Evolutionary conservation across 495 filamentous ascomycete species (phyloP).

Genomic region (Talaromyces adpressus): DNA sequence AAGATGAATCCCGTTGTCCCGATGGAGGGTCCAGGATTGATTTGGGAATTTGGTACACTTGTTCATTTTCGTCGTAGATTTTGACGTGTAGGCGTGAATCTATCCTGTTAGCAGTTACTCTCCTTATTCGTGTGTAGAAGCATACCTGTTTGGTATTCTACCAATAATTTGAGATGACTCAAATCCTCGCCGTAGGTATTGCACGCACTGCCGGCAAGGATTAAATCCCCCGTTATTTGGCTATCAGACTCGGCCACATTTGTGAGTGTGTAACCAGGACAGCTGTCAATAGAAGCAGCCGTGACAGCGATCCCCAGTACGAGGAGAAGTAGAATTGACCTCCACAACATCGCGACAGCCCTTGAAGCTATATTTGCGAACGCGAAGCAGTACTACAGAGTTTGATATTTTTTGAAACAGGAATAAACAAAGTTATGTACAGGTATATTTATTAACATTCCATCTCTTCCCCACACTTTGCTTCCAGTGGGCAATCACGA

Average conservation of each 20-base stretch:
- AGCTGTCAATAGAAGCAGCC: conserved; percentile 13
- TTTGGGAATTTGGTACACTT: conserved; percentile 72
- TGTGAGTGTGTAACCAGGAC: conserved; percentile 45
- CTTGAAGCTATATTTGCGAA: background rate
- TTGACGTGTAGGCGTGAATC: conserved; percentile 77
- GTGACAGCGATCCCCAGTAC: conserved; percentile 7
- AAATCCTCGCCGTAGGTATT: conserved; percentile 51
- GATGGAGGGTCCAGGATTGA: conserved; percentile 64
- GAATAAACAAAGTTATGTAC: background rate
- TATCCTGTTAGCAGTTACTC: conserved; percentile 19
- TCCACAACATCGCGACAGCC: background rate
- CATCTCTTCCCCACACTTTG: background rate
- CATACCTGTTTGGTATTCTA: conserved; percentile 40
- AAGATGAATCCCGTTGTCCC: background rate
- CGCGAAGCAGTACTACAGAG: background rate
- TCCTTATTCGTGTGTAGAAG: background rate
- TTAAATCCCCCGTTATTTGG: conserved; percentile 41
- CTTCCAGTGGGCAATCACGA: background rate
- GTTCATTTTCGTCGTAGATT: conserved; percentile 68
- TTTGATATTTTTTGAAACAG: background rate
- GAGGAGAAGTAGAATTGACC: background rate
- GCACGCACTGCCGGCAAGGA: conserved; percentile 41
- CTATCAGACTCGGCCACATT: conserved; percentile 28
- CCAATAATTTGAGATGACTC: conserved; percentile 35
- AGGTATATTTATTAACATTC: background rate